These are phyloP conservation scores for Pestalotiopsis sp. DNA, from an alignment of 2,329 filamentous ascomycete genomes.

Conservation along the genomic window DNA sequence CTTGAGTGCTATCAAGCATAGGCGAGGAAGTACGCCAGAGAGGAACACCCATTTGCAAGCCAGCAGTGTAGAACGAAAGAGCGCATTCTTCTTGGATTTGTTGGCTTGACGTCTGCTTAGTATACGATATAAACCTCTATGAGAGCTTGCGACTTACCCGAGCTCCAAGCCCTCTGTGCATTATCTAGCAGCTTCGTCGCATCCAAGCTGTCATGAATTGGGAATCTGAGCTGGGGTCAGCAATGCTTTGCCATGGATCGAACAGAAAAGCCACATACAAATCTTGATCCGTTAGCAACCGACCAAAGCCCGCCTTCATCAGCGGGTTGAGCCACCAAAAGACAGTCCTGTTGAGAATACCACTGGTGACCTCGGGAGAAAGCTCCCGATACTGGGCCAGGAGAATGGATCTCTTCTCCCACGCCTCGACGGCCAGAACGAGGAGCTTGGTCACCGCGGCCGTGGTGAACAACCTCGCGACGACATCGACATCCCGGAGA, in stretches of 20 bases:
- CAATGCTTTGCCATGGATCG: conserved; percentile 16
- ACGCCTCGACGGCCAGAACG: conserved; percentile 23
- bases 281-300: conserved; percentile 25
- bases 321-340: conserved; percentile 32
- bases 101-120: not conserved
- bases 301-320: conserved; percentile 25
- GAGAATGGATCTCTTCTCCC: conserved; percentile 28
- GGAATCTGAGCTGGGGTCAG: conserved; percentile 19
- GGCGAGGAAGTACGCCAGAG: conserved; percentile 22
- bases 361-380: conserved; percentile 23
- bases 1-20: conserved; percentile 29
- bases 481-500: conserved; percentile 7
- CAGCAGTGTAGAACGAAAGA: conserved; percentile 15
- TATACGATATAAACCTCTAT: not conserved
- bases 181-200: conserved; percentile 10
- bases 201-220: conserved; percentile 15
- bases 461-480: conserved; percentile 25
- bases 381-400: conserved; percentile 21
- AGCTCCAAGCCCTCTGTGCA: not conserved
- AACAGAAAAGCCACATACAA: conserved; percentile 32
- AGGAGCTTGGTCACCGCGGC: conserved; percentile 24
- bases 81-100: conserved; percentile 10
- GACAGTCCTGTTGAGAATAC: conserved; percentile 27
- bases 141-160: not conserved
- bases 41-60: conserved; percentile 21